Conservation (phyloP, 2,329 filamentous ascomycete species). For the Fusarium udum region DNA sequence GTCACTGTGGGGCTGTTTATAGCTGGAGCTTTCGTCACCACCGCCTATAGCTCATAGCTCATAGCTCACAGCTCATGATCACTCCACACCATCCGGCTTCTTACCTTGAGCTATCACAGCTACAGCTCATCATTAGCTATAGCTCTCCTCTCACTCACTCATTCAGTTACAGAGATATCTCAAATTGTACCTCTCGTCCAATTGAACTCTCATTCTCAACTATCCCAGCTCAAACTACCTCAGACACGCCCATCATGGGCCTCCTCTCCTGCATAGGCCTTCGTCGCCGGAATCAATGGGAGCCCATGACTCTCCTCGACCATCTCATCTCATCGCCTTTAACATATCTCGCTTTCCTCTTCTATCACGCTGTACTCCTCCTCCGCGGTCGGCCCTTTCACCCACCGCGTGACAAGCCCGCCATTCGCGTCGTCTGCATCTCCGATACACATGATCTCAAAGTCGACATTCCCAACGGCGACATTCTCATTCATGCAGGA, state of each 20-base stretch:
- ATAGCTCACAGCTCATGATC: not conserved
- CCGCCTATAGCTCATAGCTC: not conserved
- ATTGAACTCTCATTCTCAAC: not conserved
- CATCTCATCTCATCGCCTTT: conserved; percentile 75
- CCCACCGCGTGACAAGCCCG: conserved; percentile 62
- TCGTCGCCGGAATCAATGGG: conserved; percentile 58
- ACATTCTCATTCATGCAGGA: conserved; percentile 89
- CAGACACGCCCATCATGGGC: conserved; percentile 49
- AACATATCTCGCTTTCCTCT: conserved; percentile 66
- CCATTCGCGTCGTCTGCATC: conserved; percentile 84
- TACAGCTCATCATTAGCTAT: not conserved
- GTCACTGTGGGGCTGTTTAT: conserved; percentile 23
- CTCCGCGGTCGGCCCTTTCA: conserved; percentile 73
- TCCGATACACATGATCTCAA: conserved; percentile 84
- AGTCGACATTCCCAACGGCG: conserved; percentile 73
- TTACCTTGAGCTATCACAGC: not conserved
- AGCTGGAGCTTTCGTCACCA: conserved; percentile 28
- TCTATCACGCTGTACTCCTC: conserved; percentile 72
- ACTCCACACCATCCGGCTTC: not conserved
- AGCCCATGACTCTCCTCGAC: conserved; percentile 65
- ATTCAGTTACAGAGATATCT: not conserved
- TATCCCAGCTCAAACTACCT: not conserved
- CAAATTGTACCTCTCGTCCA: not conserved
- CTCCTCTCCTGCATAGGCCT: conserved; percentile 58
- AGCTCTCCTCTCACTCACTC: not conserved